Base-by-base conservation (phyloP, 1,284 basidiomycete species). In the Heliocybe sulcata region DNA sequence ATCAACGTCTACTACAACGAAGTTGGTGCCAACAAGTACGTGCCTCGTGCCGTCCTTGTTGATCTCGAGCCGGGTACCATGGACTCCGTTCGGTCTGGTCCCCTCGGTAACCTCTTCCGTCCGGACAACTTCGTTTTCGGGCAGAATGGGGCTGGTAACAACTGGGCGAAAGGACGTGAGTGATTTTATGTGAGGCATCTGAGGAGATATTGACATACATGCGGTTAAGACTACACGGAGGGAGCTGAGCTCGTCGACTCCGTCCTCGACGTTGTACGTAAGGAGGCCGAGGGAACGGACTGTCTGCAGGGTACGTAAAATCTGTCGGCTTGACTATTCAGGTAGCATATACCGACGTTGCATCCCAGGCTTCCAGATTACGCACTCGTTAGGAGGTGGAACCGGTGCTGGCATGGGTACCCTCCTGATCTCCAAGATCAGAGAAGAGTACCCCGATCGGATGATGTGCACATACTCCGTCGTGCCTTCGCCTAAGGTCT, bases 391-490 rank as follows among this genome's bases (percentile, higher is more conserved):
- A 61, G 95, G 95, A 76, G 96, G 95, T 76, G 95, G 95, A 71
- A 96, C 94, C 58, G 94, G 94, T 71, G 90, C 93, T 61, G 94
- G 94, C 72, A 87, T 96, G 79, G 93, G 93, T 68, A 90, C 92
- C 38, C 83, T 97, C 45, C 74, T 96, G 55, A 87, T 96, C 64
- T 90, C 89, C 59, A 96, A 96, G 76, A 88, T 96, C 65, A 81
- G 91, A 58, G 93, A 96, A 77, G 92, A 95, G 69, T 95, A 90
- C 70, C 93, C 93, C 55, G 93, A 96, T 72, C 84, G 95, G 56
- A 98, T 98, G 94, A 91, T 98, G 80, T 90, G 92, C 64, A 98
- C 95, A 45, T 98, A 94, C 77, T 97, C 94, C 49, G 87, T 98
- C 60, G 87, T 98, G 29, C 95, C 96, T 27, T 90, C 87, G 70